Evolutionary conservation across 1,284 basidiomycete species (phyloP).

Genomic region (Fomitopsis palustris): DNA sequence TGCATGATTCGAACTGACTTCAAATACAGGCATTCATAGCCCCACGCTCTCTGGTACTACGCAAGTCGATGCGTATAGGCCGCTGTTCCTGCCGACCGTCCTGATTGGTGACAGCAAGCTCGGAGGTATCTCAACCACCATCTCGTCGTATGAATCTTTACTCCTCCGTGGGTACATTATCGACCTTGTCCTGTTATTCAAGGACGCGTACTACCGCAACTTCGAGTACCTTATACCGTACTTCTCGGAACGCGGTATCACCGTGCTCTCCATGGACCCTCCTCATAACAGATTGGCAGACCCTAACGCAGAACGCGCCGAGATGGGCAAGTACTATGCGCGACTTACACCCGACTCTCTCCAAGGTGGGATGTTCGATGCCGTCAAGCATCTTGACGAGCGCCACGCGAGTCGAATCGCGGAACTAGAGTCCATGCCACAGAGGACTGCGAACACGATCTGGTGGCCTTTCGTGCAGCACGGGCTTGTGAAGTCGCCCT

Average conservation of each 20-base stretch:
- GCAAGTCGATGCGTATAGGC: constrained; percentile 82
- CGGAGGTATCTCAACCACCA: constrained; percentile 94
- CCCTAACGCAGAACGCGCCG: constrained; percentile 43
- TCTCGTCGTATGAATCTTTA: constrained; percentile 91
- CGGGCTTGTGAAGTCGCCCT: constrained; percentile 59
- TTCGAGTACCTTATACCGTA: constrained; percentile 79
- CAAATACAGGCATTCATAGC: constrained; percentile 80
- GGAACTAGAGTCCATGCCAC: constrained; percentile 76
- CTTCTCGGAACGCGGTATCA: constrained; percentile 72
- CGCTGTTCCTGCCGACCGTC: constrained; percentile 83
- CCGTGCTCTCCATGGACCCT: constrained; percentile 51
- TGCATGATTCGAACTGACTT: neutral
- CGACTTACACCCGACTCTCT: constrained; percentile 35
- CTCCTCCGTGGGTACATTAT: constrained; percentile 87
- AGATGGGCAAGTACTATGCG: constrained; percentile 74
- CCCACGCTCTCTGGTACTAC: constrained; percentile 85
- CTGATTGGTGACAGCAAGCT: constrained; percentile 87
- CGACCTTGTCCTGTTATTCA: constrained; percentile 85
- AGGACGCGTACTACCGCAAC: constrained; percentile 86
- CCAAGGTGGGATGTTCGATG: constrained; percentile 41
- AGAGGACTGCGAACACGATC: constrained; percentile 71
- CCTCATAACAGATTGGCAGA: constrained; percentile 58
- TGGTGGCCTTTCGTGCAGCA: constrained; percentile 99
- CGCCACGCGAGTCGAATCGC: constrained; percentile 63
- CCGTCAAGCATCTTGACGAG: constrained; percentile 61